Evolutionary conservation across 495 filamentous ascomycete genomes (phyloP).

Genomic region (Geoglossum glabrum): DNA sequence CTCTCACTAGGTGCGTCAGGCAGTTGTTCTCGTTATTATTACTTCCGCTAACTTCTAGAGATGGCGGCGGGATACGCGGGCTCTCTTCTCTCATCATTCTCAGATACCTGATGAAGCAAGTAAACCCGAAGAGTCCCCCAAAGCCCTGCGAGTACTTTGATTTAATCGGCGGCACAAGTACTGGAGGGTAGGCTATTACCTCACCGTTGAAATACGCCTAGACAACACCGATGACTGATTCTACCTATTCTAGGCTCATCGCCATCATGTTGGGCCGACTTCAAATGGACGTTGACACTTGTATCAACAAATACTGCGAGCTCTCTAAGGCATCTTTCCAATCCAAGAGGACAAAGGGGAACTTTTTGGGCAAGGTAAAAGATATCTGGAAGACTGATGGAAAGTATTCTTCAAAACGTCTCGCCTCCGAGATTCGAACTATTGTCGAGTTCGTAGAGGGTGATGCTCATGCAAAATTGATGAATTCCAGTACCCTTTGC

Average conservation of each 20-base stretch:
- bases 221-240: background rate
- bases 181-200: conserved; percentile 16
- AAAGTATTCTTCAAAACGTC: conserved; percentile 82
- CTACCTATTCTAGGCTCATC: background rate
- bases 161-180: conserved; percentile 21
- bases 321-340: background rate
- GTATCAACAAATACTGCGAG: background rate
- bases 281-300: conserved; percentile 2
- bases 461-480: conserved; percentile 38
- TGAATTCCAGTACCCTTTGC: conserved; percentile 28
- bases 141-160: conserved; percentile 23
- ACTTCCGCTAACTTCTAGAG: conserved; percentile 8
- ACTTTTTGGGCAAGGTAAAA: conserved; percentile 62
- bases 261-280: conserved; percentile 6
- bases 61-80: conserved; percentile 16
- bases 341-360: conserved; percentile 61
- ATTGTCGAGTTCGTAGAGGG: conserved; percentile 48
- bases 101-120: conserved; percentile 17
- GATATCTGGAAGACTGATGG: conserved; percentile 31
- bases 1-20: background rate
- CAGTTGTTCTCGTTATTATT: background rate
- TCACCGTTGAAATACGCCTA: background rate
- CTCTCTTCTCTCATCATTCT: conserved; percentile 14
- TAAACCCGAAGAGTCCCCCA: conserved; percentile 38
- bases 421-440: conserved; percentile 78